phyloP scores from a whole-genome alignment of 2,329 filamentous ascomycete species.

The Apiospora saccharicola region DNA sequence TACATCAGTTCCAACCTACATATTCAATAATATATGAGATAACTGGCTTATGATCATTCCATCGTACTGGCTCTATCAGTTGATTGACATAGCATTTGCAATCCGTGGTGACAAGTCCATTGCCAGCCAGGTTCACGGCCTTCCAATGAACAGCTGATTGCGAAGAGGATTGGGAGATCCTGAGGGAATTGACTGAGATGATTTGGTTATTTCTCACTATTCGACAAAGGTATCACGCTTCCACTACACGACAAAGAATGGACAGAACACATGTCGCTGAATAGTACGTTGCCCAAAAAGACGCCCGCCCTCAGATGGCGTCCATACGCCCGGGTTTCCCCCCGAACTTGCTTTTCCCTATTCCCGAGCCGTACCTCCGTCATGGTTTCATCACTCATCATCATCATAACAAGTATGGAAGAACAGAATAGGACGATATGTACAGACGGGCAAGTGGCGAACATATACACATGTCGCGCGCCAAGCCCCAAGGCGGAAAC shows the following conservation, averaged over 20 bases:
- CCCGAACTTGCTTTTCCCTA: background rate
- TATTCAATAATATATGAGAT: background rate
- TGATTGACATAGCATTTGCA: background rate
- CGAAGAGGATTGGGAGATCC: no score
- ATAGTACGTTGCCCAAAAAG: background rate
- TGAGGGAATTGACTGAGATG: background rate
- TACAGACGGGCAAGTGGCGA: background rate
- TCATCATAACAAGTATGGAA: background rate
- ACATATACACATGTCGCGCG: background rate
- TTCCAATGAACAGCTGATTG: no score
- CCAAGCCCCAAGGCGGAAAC: background rate
- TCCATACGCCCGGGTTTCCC: background rate
- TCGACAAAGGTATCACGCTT: background rate
- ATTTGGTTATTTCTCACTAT: background rate
- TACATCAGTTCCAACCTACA: background rate
- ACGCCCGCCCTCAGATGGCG: background rate
- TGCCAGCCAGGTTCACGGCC: background rate
- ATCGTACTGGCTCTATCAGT: no score
- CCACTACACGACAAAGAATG: background rate
- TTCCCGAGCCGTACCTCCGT: background rate
- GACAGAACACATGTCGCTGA: background rate
- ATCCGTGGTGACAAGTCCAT: background rate
- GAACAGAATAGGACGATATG: no score
- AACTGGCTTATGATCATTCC: background rate
- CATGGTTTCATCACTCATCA: constrained; percentile 19